phyloP scores from a whole-genome alignment of 2,329 filamentous ascomycete species.

The Mycosphaerella sp. region DNA sequence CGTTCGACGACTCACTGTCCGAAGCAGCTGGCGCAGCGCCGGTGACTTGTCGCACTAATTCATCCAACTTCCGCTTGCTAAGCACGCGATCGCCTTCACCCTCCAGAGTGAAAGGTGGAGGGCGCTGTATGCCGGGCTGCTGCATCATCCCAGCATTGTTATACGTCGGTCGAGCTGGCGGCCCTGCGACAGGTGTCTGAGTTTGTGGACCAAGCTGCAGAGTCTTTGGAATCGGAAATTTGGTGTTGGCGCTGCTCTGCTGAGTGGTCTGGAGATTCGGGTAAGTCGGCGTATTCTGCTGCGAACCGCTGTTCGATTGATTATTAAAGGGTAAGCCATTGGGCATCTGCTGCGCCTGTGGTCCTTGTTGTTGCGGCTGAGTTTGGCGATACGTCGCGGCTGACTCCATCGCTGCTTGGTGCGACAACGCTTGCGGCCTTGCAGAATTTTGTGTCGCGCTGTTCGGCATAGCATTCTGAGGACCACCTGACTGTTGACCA shows the following conservation, averaged over 20 bases:
- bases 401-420: constrained; percentile 41
- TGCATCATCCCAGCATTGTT: constrained; percentile 79
- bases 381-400: constrained; percentile 27
- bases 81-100: constrained; percentile 87
- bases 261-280: constrained; percentile 24
- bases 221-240: constrained; percentile 77
- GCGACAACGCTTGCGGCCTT: constrained; percentile 36
- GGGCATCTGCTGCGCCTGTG: constrained; percentile 21
- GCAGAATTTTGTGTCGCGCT: constrained; percentile 20
- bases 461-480: constrained; percentile 19
- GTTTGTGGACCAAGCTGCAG: constrained; percentile 66
- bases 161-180: constrained; percentile 70
- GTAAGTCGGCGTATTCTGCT: constrained; percentile 24
- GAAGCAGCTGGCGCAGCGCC: constrained; percentile 68
- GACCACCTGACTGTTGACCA: constrained; percentile 18
- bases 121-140: constrained; percentile 76
- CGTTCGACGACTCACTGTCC: constrained; percentile 51
- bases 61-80: constrained; percentile 97
- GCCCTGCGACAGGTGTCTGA: constrained; percentile 69
- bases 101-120: constrained; percentile 79
- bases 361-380: constrained; percentile 19
- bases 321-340: constrained; percentile 25
- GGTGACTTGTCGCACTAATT: constrained; percentile 88
- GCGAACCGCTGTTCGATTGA: constrained; percentile 19
- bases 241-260: constrained; percentile 45